Evolutionary conservation across 495 filamentous ascomycete genomes (phyloP), one percentile per base, ranked within the genome.

Genomic region (Cercophora sp.): DNA sequence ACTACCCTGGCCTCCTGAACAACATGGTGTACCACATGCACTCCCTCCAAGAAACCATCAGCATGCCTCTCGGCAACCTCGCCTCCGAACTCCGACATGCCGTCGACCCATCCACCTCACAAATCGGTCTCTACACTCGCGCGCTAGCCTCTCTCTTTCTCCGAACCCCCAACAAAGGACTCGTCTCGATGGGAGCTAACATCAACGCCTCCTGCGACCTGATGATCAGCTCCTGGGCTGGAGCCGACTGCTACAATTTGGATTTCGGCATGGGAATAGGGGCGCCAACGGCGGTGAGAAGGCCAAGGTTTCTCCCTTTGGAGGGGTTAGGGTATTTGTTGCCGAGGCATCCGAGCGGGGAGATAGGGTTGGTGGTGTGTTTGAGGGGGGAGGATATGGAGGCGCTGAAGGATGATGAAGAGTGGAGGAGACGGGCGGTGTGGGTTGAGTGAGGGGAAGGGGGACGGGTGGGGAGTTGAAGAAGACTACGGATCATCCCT

Each of bases 181-280:
- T 40, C 4, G 29, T 70, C 9, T 61, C 50, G 5, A 44, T 71
- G 43, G 62, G 65, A 3, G 66, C 62, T 8, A 50, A 69, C 23
- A 52, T 43, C 11, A 25, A 25, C 5, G 19, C 52, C 22, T 60
- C 65, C 0, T 50, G 44, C 18, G 79, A 80, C 48, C 52, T 81
- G 8, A 71, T 75, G 68, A 39, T 82, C 4, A 79, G 74, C 56
- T 83, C 78, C 8, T 84, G 78, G 81, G 65, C 74, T 0, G 74
- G 75, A 34, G 43, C 75, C 16, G 57, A 70, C 15, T 72, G 58
- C 54, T 78, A 76, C 53, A 57, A 63, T 0, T 59, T 76, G 9
- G 73, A 81, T 55, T 82, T 81, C 32, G 64, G 65, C n/a, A 27
- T 76, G 5, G 74, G 70, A 5, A 55, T 81, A 16, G 81, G 79